Percentiles rank a stretch among this genome's conserved stretches.
phyloP scores from a whole-genome alignment of 305 asterid species.

The Solanum aculeatissimum region DNA sequence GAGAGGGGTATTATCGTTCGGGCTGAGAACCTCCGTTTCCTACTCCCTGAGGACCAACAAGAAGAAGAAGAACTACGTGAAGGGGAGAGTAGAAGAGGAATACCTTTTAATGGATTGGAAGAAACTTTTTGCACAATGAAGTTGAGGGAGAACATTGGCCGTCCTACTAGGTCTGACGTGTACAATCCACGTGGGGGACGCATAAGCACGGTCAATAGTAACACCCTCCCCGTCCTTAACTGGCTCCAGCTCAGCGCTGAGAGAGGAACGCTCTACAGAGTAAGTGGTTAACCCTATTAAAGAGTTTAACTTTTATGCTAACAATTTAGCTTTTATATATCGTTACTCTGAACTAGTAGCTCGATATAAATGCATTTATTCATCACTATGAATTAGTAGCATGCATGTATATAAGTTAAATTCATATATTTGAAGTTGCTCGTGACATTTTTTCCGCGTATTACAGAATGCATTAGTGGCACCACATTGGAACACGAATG shows the following conservation, averaged over 20 bases:
- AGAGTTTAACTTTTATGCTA: background rate
- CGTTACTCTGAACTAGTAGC: background rate
- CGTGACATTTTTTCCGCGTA: background rate
- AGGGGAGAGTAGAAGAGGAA: background rate
- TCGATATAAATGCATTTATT: background rate
- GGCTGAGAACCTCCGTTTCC: background rate
- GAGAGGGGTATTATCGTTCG: slow-evolving; percentile 13
- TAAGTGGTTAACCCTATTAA: background rate
- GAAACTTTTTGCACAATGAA: slow-evolving; percentile 44
- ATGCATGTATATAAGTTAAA: background rate
- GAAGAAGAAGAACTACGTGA: background rate
- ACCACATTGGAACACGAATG: slow-evolving; percentile 12
- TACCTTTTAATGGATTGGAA: slow-evolving; percentile 33
- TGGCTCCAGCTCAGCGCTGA: slow-evolving; percentile 51
- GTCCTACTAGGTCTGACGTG: slow-evolving; percentile 26
- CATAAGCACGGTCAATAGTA: slow-evolving; percentile 37
- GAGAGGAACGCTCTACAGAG: slow-evolving; percentile 43
- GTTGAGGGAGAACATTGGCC: slow-evolving; percentile 37
- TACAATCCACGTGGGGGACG: slow-evolving; percentile 68
- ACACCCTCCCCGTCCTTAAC: slow-evolving; percentile 38
- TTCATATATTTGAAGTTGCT: background rate
- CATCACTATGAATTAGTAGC: background rate
- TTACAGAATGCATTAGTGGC: slow-evolving; percentile 8
- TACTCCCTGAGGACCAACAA: background rate
- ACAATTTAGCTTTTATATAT: background rate